Evolutionary conservation across 495 filamentous ascomycete genomes (phyloP), one percentile per base, ranked within the genome.

Genomic region (Penicillium odoratum): DNA sequence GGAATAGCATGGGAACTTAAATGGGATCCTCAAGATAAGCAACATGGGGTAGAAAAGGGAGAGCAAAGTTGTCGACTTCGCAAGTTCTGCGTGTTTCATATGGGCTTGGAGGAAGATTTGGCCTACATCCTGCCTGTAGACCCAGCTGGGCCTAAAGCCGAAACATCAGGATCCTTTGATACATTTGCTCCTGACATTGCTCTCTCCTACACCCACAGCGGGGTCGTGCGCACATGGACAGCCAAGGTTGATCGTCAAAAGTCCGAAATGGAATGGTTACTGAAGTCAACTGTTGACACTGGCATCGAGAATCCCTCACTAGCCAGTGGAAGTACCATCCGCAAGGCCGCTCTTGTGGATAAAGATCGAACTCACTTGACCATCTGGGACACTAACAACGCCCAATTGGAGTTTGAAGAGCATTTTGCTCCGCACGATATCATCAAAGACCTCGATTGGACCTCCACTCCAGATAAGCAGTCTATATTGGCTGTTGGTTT

Each of bases 401-500:
- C 85, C 2, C 88, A 91, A 66, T 76, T 98, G 3, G 93, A 98
- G 70, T 92, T 89, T 67, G 79, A 86, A 52, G 83, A 92, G 55
- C 79, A 84, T 44, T 94, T 91, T 61, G 83, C 87, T 55, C 75
- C 79, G 21, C 78, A 85, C 57, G 90, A 95, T 56, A 81, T 81
- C 15, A 93, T 98, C 34, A 81, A 85, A 59, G 93, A 97, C 65
- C 81, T 97, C 7, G 92, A 97, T 66, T 98, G 93, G 93, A 93
- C 93, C 1, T 93, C 90, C 7, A 97, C 93, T 0, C 92, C 93
- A 0, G 92, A 96, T 63, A 85, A 83, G 60, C 93, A 97, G 68
- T 93, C 91, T 3, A 90, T 98, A 56, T 82, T 98, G 11, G 90
- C 93, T 7, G 90, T 97, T 36, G 93, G 93, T 5, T 97, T 97